Evolutionary conservation across 1,139 yeast genomes (phyloP).

Genomic region (Debaryomyces udenii): DNA sequence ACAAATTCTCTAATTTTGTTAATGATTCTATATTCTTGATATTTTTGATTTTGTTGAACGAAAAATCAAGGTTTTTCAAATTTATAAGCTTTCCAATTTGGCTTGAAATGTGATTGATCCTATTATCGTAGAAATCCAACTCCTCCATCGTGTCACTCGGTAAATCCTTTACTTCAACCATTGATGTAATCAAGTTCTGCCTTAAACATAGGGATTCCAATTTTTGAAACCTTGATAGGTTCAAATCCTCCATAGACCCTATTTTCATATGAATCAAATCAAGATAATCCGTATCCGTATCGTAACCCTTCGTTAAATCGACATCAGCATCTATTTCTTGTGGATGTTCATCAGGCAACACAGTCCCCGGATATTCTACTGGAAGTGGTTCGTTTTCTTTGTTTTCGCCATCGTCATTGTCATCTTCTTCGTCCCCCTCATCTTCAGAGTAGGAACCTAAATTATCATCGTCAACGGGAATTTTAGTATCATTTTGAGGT

Average conservation of each 20-base stretch:
- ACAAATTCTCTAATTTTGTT: conserved; percentile 64
- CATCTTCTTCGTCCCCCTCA: conserved; percentile 29
- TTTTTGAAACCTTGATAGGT: conserved; percentile 58
- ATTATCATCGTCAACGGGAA: conserved; percentile 5
- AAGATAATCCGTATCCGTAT: conserved; percentile 64
- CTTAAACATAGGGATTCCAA: conserved; percentile 72
- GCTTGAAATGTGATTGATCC: conserved; percentile 82
- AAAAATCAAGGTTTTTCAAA: conserved; percentile 70
- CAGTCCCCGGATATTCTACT: conserved; percentile 48
- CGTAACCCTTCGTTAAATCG: conserved; percentile 66
- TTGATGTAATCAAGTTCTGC: conserved; percentile 77
- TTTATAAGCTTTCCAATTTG: conserved; percentile 62
- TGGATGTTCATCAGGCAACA: conserved; percentile 58
- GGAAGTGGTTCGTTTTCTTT: conserved; percentile 35
- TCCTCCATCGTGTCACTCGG: conserved; percentile 62
- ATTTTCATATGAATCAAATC: conserved; percentile 84
- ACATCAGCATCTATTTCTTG: conserved; percentile 49
- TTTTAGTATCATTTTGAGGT: not conserved
- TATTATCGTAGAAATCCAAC: conserved; percentile 88
- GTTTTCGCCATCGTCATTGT: conserved; percentile 23
- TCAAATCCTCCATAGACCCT: conserved; percentile 64
- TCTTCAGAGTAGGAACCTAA: conserved; percentile 24
- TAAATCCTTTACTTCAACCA: conserved; percentile 69
- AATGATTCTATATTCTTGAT: conserved; percentile 77
- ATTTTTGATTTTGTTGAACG: conserved; percentile 88